These are phyloP conservation scores for Cryptosporidium sp. DNA, from an alignment of 169 alveolate species.

Conservation along the genomic window DNA sequence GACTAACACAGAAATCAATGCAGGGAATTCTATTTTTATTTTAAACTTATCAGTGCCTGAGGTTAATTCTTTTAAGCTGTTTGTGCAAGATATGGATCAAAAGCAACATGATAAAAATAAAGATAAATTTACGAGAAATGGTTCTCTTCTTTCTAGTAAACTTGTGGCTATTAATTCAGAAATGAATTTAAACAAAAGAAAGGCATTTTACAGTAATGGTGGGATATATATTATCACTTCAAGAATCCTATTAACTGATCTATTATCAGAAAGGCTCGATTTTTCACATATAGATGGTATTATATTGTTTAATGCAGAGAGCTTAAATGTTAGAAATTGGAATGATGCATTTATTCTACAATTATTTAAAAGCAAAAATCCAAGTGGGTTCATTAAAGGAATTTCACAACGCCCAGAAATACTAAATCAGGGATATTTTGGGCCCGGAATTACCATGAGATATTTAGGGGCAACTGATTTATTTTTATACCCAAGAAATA, in stretches of 20 bases:
- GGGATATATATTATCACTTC: conserved; percentile 76
- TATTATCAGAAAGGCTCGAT: conserved; percentile 73
- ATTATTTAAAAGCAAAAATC: conserved; percentile 74
- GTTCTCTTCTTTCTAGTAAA: not conserved
- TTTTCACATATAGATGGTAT: conserved; percentile 75
- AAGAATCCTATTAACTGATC: conserved; percentile 76
- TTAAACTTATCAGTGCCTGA: conserved; percentile 32
- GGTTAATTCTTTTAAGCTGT: not conserved
- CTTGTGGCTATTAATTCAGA: conserved; percentile 36
- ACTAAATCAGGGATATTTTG: conserved; percentile 61
- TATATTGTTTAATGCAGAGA: conserved; percentile 77
- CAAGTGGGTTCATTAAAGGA: conserved; percentile 78
- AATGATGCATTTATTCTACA: conserved; percentile 79
- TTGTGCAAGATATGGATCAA: conserved; percentile 25
- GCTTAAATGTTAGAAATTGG: conserved; percentile 60
- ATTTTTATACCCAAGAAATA: conserved; percentile 38
- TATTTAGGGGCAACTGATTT: conserved; percentile 43
- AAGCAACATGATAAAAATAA: not conserved
- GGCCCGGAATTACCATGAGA: conserved; percentile 71
- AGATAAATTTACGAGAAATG: not conserved
- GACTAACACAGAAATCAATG: not conserved
- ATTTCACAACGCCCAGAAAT: conserved; percentile 77
- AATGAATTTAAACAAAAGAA: conserved; percentile 19
- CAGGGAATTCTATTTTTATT: conserved; percentile 18
- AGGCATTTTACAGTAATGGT: conserved; percentile 60